These are phyloP conservation scores for Corymbia calophylla DNA, from an alignment of 441 rosid species.

Conservation along the genomic window DNA sequence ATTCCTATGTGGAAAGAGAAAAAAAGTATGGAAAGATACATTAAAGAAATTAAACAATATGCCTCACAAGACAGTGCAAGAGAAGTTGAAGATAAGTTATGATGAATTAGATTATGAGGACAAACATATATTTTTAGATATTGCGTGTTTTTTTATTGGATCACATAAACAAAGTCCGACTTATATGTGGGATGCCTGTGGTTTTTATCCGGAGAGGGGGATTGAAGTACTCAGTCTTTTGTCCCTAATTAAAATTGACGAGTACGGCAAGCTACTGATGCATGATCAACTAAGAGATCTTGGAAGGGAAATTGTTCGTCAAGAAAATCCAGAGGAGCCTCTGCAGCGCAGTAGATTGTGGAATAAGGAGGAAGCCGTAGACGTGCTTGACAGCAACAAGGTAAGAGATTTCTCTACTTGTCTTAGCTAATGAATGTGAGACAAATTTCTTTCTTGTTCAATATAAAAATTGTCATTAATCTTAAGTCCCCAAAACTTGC, in stretches of 20 bases:
- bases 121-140: not conserved
- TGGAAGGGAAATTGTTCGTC: not conserved
- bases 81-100: not conserved
- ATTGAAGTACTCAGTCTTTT: not conserved
- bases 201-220: not conserved
- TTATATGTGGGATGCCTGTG: not conserved
- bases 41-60: not conserved
- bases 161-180: not conserved
- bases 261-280: rapidly evolving
- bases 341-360: not conserved
- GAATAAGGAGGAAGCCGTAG: not conserved
- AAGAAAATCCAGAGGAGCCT: not conserved
- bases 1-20: not conserved
- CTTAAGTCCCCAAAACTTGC: not conserved
- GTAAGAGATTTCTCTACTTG: not conserved
- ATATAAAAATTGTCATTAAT: not conserved
- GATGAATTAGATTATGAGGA: not conserved
- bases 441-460: not conserved
- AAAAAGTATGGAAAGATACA: not conserved
- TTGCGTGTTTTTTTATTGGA: not conserved
- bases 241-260: not conserved
- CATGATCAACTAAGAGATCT: not conserved
- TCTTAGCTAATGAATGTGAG: not conserved
- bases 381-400: not conserved
- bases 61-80: not conserved